Evolutionary conservation across 2,329 filamentous ascomycete genomes (phyloP).

Genomic region (Alternaria incomplexa): DNA sequence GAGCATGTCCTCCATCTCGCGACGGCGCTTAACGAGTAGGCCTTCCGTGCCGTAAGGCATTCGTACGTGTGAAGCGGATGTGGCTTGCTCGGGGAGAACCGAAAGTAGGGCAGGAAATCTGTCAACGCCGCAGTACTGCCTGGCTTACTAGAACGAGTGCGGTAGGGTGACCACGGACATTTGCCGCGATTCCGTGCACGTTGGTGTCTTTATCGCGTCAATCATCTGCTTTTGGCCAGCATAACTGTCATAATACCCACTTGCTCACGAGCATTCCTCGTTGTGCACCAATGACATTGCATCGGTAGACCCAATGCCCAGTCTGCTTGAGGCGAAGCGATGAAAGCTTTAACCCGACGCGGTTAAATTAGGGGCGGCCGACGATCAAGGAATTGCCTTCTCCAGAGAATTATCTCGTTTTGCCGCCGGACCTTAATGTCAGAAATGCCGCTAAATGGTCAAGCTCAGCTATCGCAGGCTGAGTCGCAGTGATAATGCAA

Average conservation of each 20-base stretch:
- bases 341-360: conserved; percentile 14
- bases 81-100: conserved; percentile 38
- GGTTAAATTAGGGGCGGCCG: conserved; percentile 29
- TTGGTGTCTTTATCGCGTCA: conserved; percentile 19
- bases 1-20: conserved; percentile 30
- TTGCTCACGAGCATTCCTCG: conserved; percentile 1
- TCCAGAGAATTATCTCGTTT: conserved; percentile 26
- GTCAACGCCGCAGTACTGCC: conserved; percentile 33
- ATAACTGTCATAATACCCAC: conserved; percentile 17
- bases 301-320: conserved; percentile 6
- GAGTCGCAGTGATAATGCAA: conserved; percentile 29
- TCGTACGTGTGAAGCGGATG: conserved; percentile 34
- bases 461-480: conserved; percentile 22
- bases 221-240: conserved; percentile 5
- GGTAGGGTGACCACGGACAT: conserved; percentile 14
- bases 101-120: conserved; percentile 19
- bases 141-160: conserved; percentile 23
- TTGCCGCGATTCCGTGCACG: conserved; percentile 18
- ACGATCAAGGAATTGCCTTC: conserved; percentile 13
- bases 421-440: conserved; percentile 30
- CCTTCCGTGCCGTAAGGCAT: conserved; percentile 40
- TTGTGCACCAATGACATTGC: conserved; percentile 19
- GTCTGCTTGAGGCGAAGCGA: conserved; percentile 14
- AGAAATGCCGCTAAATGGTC: conserved; percentile 31
- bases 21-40: conserved; percentile 38